phyloP scores from a whole-genome alignment of 139 green algal genomes.

The Chlamydomonas sp. region DNA sequence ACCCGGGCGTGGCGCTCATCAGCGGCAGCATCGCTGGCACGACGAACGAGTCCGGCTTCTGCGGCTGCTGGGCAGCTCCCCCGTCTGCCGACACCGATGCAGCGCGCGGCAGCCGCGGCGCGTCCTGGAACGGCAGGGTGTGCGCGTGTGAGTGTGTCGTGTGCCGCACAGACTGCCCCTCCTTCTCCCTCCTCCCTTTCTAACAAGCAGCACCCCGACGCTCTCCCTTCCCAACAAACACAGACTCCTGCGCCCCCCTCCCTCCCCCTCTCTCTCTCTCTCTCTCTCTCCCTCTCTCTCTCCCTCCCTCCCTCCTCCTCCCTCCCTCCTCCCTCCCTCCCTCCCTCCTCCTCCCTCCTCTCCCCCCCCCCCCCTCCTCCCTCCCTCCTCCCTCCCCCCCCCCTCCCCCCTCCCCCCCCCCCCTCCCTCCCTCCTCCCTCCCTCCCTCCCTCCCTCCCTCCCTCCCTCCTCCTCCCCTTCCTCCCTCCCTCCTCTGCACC shows the following conservation, averaged over 20 bases:
- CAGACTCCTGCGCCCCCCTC: neutral
- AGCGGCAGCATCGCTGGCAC: slow-evolving; percentile 6
- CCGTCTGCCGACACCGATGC: too few species aligned
- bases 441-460: too few species aligned
- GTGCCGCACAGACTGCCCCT: neutral
- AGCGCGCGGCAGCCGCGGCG: too few species aligned
- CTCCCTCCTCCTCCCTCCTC: neutral
- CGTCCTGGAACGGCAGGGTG: too few species aligned
- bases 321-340: neutral
- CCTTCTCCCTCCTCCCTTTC: neutral
- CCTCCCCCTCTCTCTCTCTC: neutral
- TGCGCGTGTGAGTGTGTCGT: too few species aligned
- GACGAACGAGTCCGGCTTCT: neutral
- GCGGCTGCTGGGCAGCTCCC: neutral
- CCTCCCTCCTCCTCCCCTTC: neutral
- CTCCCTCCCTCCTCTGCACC: neutral
- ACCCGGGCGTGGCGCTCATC: slow-evolving; percentile 31
- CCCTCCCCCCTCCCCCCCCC: neutral
- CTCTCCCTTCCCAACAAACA: neutral
- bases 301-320: neutral
- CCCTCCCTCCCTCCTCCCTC: neutral
- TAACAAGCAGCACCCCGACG: neutral
- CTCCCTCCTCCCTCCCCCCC: neutral
- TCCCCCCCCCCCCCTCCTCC: neutral
- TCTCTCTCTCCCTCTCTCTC: neutral